These are phyloP conservation scores for Kregervanrija fluxuum DNA, from an alignment of 805 yeast genomes.

Conservation along the genomic window DNA sequence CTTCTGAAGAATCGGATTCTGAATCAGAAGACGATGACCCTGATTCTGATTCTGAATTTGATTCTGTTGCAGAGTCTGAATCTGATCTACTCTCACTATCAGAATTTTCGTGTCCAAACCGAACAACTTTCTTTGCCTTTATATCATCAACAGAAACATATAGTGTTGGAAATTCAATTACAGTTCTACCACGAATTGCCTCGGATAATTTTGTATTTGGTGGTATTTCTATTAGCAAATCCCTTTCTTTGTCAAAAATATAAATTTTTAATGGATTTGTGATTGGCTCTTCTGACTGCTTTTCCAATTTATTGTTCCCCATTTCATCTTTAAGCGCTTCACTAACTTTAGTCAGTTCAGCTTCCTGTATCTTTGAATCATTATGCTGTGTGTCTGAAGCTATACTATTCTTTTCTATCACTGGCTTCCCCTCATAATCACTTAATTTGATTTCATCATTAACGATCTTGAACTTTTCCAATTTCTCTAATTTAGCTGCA, in stretches of 20 bases:
- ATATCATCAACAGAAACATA: slow-evolving; percentile 26
- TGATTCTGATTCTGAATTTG: slow-evolving; percentile 4
- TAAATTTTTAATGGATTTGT: too few species aligned
- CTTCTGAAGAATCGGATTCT: neutral
- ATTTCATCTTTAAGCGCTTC: too few species aligned
- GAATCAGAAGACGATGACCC: slow-evolving; percentile 1
- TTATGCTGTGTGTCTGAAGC: too few species aligned
- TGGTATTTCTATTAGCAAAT: too few species aligned
- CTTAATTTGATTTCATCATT: neutral
- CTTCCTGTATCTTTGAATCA: too few species aligned
- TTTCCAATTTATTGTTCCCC: too few species aligned
- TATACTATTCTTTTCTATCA: too few species aligned
- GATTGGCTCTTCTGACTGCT: too few species aligned
- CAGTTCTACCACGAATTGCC: slow-evolving; percentile 46
- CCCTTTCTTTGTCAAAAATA: too few species aligned
- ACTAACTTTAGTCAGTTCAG: too few species aligned
- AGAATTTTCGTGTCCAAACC: slow-evolving; percentile 16
- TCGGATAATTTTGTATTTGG: slow-evolving; percentile 34
- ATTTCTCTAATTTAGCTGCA: slow-evolving; percentile 28
- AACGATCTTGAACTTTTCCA: slow-evolving; percentile 14
- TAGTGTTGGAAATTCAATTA: slow-evolving; percentile 75
- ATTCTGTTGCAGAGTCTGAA: slow-evolving; percentile 7
- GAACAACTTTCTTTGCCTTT: slow-evolving; percentile 22
- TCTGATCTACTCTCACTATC: slow-evolving; percentile 3
- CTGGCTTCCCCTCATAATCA: too few species aligned